Conservation (phyloP, 2,329 filamentous ascomycete species). For the Amauroascus verrucosus region DNA sequence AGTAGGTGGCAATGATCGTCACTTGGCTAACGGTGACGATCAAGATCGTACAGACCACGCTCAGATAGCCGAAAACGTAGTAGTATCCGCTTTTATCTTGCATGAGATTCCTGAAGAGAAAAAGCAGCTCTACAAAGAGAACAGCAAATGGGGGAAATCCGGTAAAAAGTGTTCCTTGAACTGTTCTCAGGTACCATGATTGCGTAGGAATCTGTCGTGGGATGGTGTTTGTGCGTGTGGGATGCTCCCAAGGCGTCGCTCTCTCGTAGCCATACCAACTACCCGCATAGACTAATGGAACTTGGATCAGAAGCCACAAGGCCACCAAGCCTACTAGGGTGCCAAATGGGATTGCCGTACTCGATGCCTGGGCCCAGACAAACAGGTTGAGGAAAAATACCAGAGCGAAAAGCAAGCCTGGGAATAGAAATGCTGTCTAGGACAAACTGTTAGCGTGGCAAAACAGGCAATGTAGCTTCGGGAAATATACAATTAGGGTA, state of each 20-base stretch:
- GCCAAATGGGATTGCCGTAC: constrained; percentile 73
- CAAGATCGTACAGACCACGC: constrained; percentile 61
- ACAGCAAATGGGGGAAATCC: constrained; percentile 77
- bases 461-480: background rate
- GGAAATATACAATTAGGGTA: constrained; percentile 47
- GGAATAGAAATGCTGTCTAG: constrained; percentile 63
- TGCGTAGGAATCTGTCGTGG: constrained; percentile 64
- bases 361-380: constrained; percentile 81
- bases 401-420: constrained; percentile 63
- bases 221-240: constrained; percentile 63
- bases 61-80: constrained; percentile 80
- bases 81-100: constrained; percentile 87
- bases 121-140: constrained; percentile 77
- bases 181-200: constrained; percentile 60
- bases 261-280: constrained; percentile 65
- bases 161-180: constrained; percentile 57
- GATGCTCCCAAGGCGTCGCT: constrained; percentile 64
- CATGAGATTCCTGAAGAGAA: constrained; percentile 79
- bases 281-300: constrained; percentile 72
- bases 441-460: constrained; percentile 13
- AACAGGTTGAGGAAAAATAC: constrained; percentile 78
- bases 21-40: constrained; percentile 71
- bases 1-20: constrained; percentile 71
- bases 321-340: constrained; percentile 62
- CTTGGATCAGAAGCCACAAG: constrained; percentile 76